These are phyloP conservation scores for Debaryomyces sp. DNA, from an alignment of 1,139 yeast species.

Conservation along the genomic window DNA sequence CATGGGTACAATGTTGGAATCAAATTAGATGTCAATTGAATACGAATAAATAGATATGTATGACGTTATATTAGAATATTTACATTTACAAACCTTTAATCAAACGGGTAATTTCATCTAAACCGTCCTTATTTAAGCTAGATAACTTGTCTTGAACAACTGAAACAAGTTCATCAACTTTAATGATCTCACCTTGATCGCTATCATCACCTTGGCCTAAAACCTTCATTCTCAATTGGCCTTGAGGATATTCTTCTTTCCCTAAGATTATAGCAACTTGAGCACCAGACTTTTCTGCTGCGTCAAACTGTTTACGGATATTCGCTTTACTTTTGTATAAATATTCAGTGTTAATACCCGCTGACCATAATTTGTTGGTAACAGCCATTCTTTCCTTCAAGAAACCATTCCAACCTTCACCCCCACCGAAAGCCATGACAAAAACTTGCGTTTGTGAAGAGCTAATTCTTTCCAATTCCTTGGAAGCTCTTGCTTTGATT, in stretches of 20 bases:
- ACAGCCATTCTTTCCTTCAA: constrained; percentile 87
- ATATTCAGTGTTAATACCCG: constrained; percentile 88
- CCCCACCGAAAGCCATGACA: constrained; percentile 98
- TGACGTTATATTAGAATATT: neutral
- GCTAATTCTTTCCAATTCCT: constrained; percentile 60
- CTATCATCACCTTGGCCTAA: constrained; percentile 88
- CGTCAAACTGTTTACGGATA: constrained; percentile 93
- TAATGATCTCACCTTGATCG: constrained; percentile 82
- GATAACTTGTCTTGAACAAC: constrained; percentile 58
- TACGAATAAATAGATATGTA: constrained; percentile 1
- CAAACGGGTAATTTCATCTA: constrained; percentile 61
- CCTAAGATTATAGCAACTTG: constrained; percentile 91
- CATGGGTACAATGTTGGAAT: constrained; percentile 28
- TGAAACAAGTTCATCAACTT: constrained; percentile 57
- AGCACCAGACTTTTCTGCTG: constrained; percentile 94
- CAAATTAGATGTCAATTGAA: constrained; percentile 2
- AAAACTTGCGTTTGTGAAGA: constrained; percentile 89
- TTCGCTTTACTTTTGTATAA: constrained; percentile 91
- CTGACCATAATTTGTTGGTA: constrained; percentile 80
- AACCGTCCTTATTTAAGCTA: constrained; percentile 44
- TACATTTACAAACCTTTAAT: constrained; percentile 49
- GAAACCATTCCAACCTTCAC: constrained; percentile 93
- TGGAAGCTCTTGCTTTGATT: constrained; percentile 70
- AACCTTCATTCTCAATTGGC: constrained; percentile 80
- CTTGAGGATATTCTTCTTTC: constrained; percentile 85